Base-by-base conservation (phyloP, 805 yeast genomes). In the Myxozyma vanderwaltii region DNA sequence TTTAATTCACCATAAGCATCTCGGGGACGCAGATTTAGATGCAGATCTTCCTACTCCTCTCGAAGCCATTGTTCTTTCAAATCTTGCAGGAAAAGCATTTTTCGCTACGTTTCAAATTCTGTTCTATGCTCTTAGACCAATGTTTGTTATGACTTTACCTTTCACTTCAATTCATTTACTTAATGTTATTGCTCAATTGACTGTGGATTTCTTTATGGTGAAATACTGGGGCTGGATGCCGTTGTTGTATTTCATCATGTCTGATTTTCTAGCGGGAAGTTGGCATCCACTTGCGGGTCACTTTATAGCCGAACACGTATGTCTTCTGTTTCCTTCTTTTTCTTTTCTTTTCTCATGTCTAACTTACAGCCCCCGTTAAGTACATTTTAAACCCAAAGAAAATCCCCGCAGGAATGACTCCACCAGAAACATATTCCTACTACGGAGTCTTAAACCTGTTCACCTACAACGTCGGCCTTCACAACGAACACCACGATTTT, bases 261-360 rank as follows among this genome's bases (percentile, higher is more conserved):
- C 91, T 40, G 86, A 95, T 0, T 89, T 91, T 70, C 76, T 91
- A 53, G 96, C 96, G 0, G 97, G 97, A 1, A 88, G 96, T 0
- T 77, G 89, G 70, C 97, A 91, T 70, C 97, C 97, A 27, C 85
- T 90, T 61, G 96, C 97, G 0, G 97, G 97, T 21, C 97, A 91
- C 75, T 91, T 91, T 74, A 89, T 91, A 64, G 92, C 96, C n/a
- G 97, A 91, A 71, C 97, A 91, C 72, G 62, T 58, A 48, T 2
- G 62, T 48, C 8, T 29, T 17, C 17, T 13, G n/a, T 17, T 35
- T 2, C 40, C 15, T 17, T 89, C 89, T 70, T 83, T 89, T 13
- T 78, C 89, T n/a, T n/a, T n/a, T 72, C 77, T 15, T 26, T 26
- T 3, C 10, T 27, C 3, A 2, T 19, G 6, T 26, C 26, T 19